These are phyloP conservation scores for Venturia nashicola DNA, from an alignment of 2,329 filamentous ascomycete genomes.

Conservation along the genomic window DNA sequence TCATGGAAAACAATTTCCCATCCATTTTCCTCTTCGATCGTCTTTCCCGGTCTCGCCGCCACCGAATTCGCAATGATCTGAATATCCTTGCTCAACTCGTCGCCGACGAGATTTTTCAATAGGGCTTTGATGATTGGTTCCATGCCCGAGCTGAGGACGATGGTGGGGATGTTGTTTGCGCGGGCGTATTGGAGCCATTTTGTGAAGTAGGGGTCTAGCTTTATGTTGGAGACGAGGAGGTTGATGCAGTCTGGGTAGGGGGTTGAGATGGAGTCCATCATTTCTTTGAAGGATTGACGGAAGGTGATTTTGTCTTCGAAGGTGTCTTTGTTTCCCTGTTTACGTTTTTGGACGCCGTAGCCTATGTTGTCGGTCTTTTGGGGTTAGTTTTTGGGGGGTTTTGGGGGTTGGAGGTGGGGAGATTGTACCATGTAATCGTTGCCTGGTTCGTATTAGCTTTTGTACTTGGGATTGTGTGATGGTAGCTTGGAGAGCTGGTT, in stretches of 20 bases:
- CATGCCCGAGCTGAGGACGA: conserved; percentile 90
- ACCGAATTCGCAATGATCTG: conserved; percentile 88
- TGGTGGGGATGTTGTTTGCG: conserved; percentile 75
- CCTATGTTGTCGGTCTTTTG: conserved; percentile 82
- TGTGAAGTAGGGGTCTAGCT: conserved; percentile 77
- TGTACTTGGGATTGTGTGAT: no score
- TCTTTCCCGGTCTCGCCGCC: conserved; percentile 51
- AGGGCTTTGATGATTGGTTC: conserved; percentile 77
- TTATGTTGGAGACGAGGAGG: conserved; percentile 68
- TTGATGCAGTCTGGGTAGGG: conserved; percentile 76
- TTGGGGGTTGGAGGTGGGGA: conserved; percentile 20
- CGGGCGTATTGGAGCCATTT: conserved; percentile 78
- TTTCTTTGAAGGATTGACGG: conserved; percentile 75
- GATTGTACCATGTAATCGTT: conserved; percentile 50
- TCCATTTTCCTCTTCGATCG: conserved; percentile 65
- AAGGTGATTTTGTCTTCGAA: conserved; percentile 61
- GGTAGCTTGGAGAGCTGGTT: no score
- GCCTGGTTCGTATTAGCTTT: conserved; percentile 24
- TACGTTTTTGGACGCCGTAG: conserved; percentile 61
- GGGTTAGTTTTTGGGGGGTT: conserved; percentile 41
- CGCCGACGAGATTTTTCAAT: conserved; percentile 69
- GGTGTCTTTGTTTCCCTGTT: conserved; percentile 62
- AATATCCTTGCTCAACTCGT: conserved; percentile 63
- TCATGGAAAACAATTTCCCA: conserved; percentile 88
- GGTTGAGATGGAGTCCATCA: conserved; percentile 76